Base-by-base conservation (phyloP, 2,329 filamentous ascomycete genomes). In the Venturia aucupariae region DNA sequence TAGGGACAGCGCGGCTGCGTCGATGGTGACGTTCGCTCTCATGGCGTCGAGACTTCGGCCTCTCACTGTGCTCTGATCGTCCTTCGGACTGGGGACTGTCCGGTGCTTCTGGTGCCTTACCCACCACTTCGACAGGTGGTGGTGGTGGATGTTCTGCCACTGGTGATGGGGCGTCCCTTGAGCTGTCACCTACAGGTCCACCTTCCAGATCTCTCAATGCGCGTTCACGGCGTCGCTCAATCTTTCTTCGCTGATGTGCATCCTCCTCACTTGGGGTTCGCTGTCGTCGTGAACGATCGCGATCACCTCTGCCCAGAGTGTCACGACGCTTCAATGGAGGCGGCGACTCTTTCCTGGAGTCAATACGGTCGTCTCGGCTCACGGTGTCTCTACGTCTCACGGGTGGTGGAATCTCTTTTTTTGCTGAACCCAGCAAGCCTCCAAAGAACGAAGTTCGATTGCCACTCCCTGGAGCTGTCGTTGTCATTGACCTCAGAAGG, bases 231-330 rank as follows among this genome's bases (percentile, higher is more conserved):
- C 51, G 46, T n/a, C 62, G 46, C 27, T 64, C 62, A 41, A 24
- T 54, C 15, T 62, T 62, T n/a, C 61, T 32, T 62, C 44, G 39
- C 61, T 46, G 62, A 38, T 59, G 51, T 6, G 46, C 46, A 10
- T 42, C 62, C 42, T 64, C 62, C 27, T 64, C 46, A 13, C 62
- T 64, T 24, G 62, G 62, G 17, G 62, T 62, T 24, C 61, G 24
- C 38, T 62, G 61, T 35, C 61, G 61, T 32, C 61, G 61, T 38
- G 59, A 57, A 57, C 51, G 51, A 41, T 44, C 51, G 27, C 51
- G 51, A 32, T 38, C 24, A 17, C 54, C 61, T 48, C 27, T 38
- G 24, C 35, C 51, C 15, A 39, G 6, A 57, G 46, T 64, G 24
- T 48, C 35, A n/a, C 46, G 61, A 13, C 51, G 27, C 17, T 38